Base-by-base conservation (phyloP, 2,329 filamentous ascomycete genomes). In the Thielaviopsis ethacetica region DNA sequence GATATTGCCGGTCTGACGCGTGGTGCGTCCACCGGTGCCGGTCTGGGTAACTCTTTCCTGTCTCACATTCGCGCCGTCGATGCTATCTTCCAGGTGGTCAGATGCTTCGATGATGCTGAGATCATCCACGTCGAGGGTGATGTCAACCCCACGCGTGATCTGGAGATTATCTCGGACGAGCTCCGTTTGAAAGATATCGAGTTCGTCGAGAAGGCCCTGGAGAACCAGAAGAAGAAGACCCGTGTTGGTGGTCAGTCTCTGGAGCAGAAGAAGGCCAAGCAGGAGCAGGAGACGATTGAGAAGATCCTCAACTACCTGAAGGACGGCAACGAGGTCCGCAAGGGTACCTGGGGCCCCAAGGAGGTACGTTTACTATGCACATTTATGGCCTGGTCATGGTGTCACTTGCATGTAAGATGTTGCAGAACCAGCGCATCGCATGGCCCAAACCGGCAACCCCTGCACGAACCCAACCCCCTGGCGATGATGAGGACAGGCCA, bases 41-140 rank as follows among this genome's bases (percentile, higher is more conserved):
- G 93, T 79, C 85, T 98, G 62, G 93, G 93, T 68, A 98, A 98
- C 72, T 82, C 91, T 66, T 98, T 98, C 83, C 78, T 98, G 76
- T 97, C 93, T 44, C 93, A 98, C 73, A 98, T 98, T 67, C 89
- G 94, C 71, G 93, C 93, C 58, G 91, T 96, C 72, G 91, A 96
- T 77, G 91, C 91, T 72, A 95, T 96, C 74, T 96, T 95, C 79
- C 88, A 95, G 73, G 91, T 96, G 52, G 91, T 96, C 44, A 85
- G 91, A 67, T 95, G 88, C 76, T 96, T 98, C 75, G 94, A 98
- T 70, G 93, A 98, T 78, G 93, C 91, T 62, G 93, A 98, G 75
- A 98, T 98, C 68, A 97, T 96, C 67, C 93, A 98, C 80, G 91
- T 98, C 65, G 94, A 98, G 79, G 94, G 93, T 71, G 93, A 98